These are phyloP conservation scores for sunflower (Helianthus annuus) DNA, from an alignment of 129 eudicot species.

Conservation along the genomic window DNA sequence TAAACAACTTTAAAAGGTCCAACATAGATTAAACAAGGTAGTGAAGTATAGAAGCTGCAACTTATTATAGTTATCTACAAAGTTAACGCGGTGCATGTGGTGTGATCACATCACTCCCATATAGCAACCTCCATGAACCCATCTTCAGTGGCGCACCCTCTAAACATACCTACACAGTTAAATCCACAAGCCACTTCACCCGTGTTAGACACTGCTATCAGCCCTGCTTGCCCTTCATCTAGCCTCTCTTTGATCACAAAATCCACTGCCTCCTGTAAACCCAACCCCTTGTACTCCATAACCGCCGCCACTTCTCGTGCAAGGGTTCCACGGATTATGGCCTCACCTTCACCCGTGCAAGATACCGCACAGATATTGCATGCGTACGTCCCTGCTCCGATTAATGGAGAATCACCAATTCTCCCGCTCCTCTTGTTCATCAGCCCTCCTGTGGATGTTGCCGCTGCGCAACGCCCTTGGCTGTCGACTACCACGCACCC, in stretches of 20 bases:
- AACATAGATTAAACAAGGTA: no score
- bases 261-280: conserved; percentile 87
- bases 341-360: conserved; percentile 98
- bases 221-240: conserved; percentile 82
- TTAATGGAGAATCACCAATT: conserved; percentile 85
- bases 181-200: conserved; percentile 93
- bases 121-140: conserved; percentile 93
- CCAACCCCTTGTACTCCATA: conserved; percentile 89
- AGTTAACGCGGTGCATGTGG: no score
- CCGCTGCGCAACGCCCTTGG: conserved; percentile 91
- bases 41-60: no score
- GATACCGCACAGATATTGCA: conserved; percentile 75
- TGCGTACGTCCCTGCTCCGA: conserved; percentile 92
- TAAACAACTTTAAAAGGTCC: no score
- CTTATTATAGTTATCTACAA: no score
- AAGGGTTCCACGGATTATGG: conserved; percentile 79
- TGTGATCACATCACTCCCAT: conserved; percentile 49
- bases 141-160: conserved; percentile 85
- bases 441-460: conserved; percentile 91
- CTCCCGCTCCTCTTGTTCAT: conserved; percentile 85
- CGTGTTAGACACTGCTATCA: conserved; percentile 73
- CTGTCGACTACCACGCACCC: conserved; percentile 95
- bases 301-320: conserved; percentile 95
- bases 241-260: conserved; percentile 73
- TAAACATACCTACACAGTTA: conserved; percentile 81